Base-by-base conservation (phyloP, 208 protist species). In the Trypanosoma theileri region DNA sequence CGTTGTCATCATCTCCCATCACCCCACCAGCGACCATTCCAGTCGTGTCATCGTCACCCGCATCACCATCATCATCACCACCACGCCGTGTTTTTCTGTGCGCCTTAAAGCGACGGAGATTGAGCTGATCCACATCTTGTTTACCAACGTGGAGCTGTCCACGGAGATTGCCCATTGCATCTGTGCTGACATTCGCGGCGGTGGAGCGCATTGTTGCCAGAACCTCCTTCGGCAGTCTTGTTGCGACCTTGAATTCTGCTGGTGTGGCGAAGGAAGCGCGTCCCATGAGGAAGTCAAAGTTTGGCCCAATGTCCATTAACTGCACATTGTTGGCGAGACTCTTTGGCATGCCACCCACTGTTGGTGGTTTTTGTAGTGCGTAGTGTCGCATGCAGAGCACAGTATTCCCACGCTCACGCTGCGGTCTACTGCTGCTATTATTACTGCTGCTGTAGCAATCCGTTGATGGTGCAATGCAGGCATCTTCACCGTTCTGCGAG, bases 111-210 rank as follows among this genome's bases (percentile, higher is more conserved):
- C 88, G 80, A 12, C 91, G 88, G 10, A 94, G 82, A 57, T 89
- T 93, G 14, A 96, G 79, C 50, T 86, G 77, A 11, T 69, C 54
- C 0, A 92, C 66, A 66, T 93, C 81, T 51, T 93, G 87, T 40
- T 81, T 85, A 19, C 91, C 91, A 12, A 96, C 86, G 75, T 96
- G 91, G 6, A 96, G 73, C 66, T 96, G 91, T 1, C 91, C 91
- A 44, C 80, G 77, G 6, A 96, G 78, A 72, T 93, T 94, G 35
- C 84, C 64, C 72, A 93, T 82, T 8, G 63, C 75, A 67, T 96
- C 91, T 0, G 73, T 66, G 31, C 70, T 68, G n/a, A 93, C 87
- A 66, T 95, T 95, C 16, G 72, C 84, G 0, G 76, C 74, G 0
- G 80, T 92, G 17, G 80, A 88, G 10, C 82, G 82, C 68, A 89